A percentile compares a stretch with the other conserved stretches of the same genome.
Conservation (phyloP, 441 rosid genomes). For the Corymbia citriodora region DNA sequence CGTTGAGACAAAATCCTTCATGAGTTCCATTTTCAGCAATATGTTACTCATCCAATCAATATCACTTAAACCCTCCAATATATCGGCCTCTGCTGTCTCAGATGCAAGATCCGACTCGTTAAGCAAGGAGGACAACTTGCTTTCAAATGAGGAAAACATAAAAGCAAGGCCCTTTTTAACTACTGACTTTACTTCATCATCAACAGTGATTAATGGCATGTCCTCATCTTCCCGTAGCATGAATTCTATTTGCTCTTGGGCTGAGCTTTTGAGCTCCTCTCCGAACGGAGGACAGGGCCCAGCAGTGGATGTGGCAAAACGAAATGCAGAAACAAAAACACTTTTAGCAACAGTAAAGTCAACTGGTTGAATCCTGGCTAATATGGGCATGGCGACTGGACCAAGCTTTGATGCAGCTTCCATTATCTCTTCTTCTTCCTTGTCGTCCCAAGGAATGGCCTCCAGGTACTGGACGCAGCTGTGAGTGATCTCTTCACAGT, state of each 20-base stretch:
- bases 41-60: slow-evolving; percentile 67
- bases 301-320: slow-evolving; percentile 61
- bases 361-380: slow-evolving; percentile 45
- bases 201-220: slow-evolving; percentile 37
- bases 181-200: slow-evolving; percentile 64
- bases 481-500: slow-evolving; percentile 34
- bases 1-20: slow-evolving; percentile 73
- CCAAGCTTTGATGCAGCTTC: slow-evolving; percentile 32
- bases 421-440: slow-evolving; percentile 47
- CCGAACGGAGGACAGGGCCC: slow-evolving; percentile 49
- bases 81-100: slow-evolving; percentile 24
- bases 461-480: slow-evolving; percentile 43
- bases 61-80: slow-evolving; percentile 41
- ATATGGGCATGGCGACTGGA: slow-evolving; percentile 41
- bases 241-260: slow-evolving; percentile 86
- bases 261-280: slow-evolving; percentile 67
- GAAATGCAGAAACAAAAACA: slow-evolving; percentile 71
- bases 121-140: slow-evolving; percentile 41
- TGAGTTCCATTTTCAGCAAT: slow-evolving; percentile 61
- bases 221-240: slow-evolving; percentile 76
- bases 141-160: slow-evolving; percentile 41
- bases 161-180: slow-evolving; percentile 46
- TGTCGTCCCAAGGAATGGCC: slow-evolving; percentile 47
- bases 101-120: slow-evolving; percentile 19
- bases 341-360: slow-evolving; percentile 41